phyloP scores from a whole-genome alignment of 495 filamentous ascomycete genomes.

The Aspergillus mulundensis region DNA sequence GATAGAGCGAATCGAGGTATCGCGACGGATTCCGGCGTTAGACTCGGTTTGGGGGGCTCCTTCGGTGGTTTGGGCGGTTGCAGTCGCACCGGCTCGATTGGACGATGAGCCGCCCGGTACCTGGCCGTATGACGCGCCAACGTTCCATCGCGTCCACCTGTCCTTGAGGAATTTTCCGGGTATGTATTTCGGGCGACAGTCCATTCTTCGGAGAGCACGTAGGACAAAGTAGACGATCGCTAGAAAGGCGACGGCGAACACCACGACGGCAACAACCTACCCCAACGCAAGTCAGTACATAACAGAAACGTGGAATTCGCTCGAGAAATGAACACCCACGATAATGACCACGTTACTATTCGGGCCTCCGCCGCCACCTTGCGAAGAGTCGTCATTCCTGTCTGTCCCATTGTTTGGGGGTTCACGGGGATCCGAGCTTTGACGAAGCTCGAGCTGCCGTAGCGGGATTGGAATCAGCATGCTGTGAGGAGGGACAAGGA shows the following conservation, averaged over 20 bases:
- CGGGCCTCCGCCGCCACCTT: neutral
- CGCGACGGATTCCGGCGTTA: slow-evolving; percentile 58
- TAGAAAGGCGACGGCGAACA: slow-evolving; percentile 36
- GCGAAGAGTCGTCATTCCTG: neutral
- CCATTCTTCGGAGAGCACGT: slow-evolving; percentile 44
- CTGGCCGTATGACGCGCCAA: slow-evolving; percentile 38
- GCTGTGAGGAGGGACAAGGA: slow-evolving; percentile 8
- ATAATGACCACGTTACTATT: slow-evolving; percentile 21
- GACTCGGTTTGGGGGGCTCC: slow-evolving; percentile 29
- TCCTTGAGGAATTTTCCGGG: slow-evolving; percentile 55
- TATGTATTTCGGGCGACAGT: slow-evolving; percentile 54
- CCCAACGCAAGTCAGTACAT: neutral
- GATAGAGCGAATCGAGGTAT: slow-evolving; percentile 82
- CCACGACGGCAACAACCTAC: slow-evolving; percentile 33
- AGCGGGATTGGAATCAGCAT: slow-evolving; percentile 21
- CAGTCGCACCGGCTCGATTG: slow-evolving; percentile 22
- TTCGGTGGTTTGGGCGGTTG: slow-evolving; percentile 21
- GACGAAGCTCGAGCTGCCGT: slow-evolving; percentile 17
- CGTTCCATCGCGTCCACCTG: slow-evolving; percentile 59
- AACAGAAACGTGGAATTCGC: neutral
- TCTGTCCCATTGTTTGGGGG: neutral
- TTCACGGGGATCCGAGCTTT: slow-evolving; percentile 5
- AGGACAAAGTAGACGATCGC: slow-evolving; percentile 43
- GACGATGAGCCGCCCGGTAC: slow-evolving; percentile 27
- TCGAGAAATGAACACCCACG: slow-evolving; percentile 11